Percentiles rank a stretch among this genome's conserved stretches.
These are phyloP conservation scores for Hymenoscyphus salicellus DNA, from an alignment of 2,329 filamentous ascomycete species.

Conservation along the genomic window DNA sequence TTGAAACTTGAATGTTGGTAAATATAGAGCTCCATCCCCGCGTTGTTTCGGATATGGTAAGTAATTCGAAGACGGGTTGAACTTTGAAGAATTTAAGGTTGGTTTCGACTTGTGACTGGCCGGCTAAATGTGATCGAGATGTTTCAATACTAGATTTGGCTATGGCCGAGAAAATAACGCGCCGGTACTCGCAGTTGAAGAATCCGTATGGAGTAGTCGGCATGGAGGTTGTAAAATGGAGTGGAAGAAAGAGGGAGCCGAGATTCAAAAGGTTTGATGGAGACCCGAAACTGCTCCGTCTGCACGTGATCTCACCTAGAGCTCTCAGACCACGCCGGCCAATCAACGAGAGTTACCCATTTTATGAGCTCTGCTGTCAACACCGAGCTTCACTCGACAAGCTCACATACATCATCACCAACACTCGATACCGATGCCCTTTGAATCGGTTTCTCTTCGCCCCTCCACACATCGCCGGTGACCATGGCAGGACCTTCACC, in stretches of 20 bases:
- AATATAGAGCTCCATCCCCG: background rate
- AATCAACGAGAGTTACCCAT: background rate
- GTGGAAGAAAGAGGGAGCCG: too few species aligned
- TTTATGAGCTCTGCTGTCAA: background rate
- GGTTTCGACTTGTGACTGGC: background rate
- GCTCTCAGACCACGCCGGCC: background rate
- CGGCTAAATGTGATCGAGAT: too few species aligned
- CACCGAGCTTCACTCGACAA: background rate
- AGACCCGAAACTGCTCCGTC: too few species aligned
- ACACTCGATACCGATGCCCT: background rate
- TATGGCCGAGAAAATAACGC: too few species aligned
- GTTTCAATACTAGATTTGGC: too few species aligned
- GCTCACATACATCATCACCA: background rate
- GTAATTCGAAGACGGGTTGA: background rate
- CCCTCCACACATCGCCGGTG: background rate
- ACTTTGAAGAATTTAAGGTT: background rate
- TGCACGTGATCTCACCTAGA: too few species aligned
- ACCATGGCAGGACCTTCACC: slow-evolving; percentile 51
- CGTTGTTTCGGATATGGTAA: background rate
- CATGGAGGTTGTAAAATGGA: too few species aligned
- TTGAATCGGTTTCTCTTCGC: background rate
- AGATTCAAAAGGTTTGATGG: too few species aligned
- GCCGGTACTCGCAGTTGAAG: too few species aligned
- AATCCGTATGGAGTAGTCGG: too few species aligned
- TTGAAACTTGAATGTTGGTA: background rate